Base-by-base conservation (phyloP, 2,329 filamentous ascomycete genomes). In the Aaosphaeria pasadenensis region DNA sequence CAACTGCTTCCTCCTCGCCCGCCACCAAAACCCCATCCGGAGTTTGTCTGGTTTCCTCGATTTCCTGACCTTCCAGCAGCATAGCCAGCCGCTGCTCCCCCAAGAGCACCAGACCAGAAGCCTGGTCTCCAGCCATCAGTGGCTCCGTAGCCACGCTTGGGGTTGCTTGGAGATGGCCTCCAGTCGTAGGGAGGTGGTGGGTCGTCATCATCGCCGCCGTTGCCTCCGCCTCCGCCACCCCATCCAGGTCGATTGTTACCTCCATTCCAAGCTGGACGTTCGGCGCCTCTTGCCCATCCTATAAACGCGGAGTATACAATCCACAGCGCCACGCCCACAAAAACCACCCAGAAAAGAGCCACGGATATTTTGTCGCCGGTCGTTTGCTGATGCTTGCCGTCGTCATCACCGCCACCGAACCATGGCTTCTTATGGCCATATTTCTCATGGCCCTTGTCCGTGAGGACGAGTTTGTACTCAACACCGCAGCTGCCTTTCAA, bases 401-500 rank as follows among this genome's bases (percentile, higher is more conserved):
- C 71, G 52, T 69, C 71, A 2, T 53, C 63, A 39, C 50, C 66
- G 28, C 59, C 71, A 29, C 62, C 66, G 17, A 24, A 24, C 40
- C 61, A 73, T 39, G 67, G 70, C 43, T 67, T 73, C 45, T 70
- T 73, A 38, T 82, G 62, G 9, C 41, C 41, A 66, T 87, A 91
- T 57, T 78, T 82, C 58, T 80, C 71, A 71, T 91, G 84, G 3
- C 94, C 94, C 52, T 79, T 76, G 7, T 86, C 83, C 1, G 91
- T 97, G 45, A 97, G 75, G 0, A 87, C 70, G 5, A 97, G 72
- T 11, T 86, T 79, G 71, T 97, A 97, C 72, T 96, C 89, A 28
- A 96, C 91, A 11, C 88, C 94, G 71, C 92, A 97, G 69, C 88
- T 94, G 24, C 94, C 94, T 62, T 88, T 91, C 46, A 97, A 74